phyloP scores from a whole-genome alignment of 129 eudicot species.

The Saposhnikovia divaricata region DNA sequence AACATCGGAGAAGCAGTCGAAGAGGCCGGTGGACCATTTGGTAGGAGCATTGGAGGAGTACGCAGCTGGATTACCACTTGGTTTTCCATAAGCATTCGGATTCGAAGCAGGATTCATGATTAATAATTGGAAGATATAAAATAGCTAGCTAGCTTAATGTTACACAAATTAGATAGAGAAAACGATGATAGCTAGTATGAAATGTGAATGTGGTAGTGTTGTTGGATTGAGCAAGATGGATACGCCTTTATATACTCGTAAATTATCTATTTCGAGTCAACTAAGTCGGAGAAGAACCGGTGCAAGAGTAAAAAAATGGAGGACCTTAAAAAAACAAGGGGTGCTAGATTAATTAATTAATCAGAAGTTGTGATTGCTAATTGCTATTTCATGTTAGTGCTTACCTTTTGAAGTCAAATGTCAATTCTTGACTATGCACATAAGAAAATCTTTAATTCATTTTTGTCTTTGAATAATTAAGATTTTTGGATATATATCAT shows the following conservation, averaged over 20 bases:
- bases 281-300: not conserved
- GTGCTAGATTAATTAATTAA: not conserved
- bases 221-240: not conserved
- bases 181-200: not conserved
- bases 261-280: not conserved
- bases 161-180: not conserved
- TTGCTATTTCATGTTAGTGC: not conserved
- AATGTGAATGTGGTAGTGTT: not conserved
- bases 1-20: conserved; percentile 8
- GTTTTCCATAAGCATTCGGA: not conserved
- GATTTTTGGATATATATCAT: no score
- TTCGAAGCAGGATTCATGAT: not conserved
- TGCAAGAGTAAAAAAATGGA: not conserved
- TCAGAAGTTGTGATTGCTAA: not conserved
- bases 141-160: not conserved
- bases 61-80: not conserved
- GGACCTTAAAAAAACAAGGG: not conserved
- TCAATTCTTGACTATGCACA: not conserved
- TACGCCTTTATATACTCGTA: not conserved
- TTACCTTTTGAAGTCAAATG: not conserved
- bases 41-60: not conserved
- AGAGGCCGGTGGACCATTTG: conserved; percentile 7
- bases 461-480: no score
- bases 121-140: not conserved
- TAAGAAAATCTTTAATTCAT: no score